Conservation (phyloP, 179 eudicot genomes). For the Nepenthes alata region DNA sequence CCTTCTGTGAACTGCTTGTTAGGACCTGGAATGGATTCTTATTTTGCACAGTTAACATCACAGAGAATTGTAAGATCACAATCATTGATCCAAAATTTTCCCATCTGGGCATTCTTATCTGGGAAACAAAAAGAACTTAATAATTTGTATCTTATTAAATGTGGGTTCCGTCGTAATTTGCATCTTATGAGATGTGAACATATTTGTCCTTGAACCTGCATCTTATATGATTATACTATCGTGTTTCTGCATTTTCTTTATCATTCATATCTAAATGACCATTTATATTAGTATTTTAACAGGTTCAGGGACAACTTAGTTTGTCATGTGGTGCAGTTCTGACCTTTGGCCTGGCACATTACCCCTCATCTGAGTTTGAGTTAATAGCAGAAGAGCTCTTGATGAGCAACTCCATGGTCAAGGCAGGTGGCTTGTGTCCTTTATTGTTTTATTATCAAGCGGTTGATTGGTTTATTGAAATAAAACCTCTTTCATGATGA, state of each 20-base stretch:
- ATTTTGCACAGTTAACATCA: no score
- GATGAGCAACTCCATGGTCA: constrained; percentile 79
- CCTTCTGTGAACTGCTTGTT: no score
- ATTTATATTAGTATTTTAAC: background rate
- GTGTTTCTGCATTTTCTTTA: background rate
- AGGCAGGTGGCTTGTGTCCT: constrained; percentile 33
- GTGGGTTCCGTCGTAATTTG: background rate
- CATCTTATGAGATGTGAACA: background rate
- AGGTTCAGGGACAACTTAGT: constrained; percentile 92
- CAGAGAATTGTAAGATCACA: no score
- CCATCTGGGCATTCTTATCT: no score
- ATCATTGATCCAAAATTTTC: no score
- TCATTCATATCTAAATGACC: background rate
- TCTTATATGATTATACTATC: background rate
- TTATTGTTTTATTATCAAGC: no score
- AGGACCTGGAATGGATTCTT: no score
- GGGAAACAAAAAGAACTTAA: no score
- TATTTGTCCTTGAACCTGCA: background rate
- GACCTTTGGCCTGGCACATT: constrained; percentile 81
- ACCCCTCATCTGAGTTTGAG: constrained; percentile 73
- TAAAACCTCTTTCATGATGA: no score
- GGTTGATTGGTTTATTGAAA: no score
- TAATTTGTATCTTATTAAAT: no score
- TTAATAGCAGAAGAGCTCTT: constrained; percentile 88
- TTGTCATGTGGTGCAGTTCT: constrained; percentile 59